These are phyloP conservation scores for Pseudomonodictys pantanalensis DNA, from an alignment of 495 filamentous ascomycete species.

Conservation along the genomic window DNA sequence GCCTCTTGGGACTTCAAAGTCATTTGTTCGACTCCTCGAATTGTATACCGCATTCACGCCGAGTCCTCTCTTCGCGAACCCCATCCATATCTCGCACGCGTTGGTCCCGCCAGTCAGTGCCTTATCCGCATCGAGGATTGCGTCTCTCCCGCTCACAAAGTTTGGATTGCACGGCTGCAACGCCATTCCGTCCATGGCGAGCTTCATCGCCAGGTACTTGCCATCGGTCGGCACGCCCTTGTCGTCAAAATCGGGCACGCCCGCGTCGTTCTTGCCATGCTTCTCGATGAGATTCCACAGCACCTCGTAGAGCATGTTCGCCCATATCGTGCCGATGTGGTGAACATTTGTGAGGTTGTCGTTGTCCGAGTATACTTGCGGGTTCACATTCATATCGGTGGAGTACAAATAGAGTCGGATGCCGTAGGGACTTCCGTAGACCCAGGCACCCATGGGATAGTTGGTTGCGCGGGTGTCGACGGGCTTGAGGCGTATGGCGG, in stretches of 20 bases:
- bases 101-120: constrained; percentile 52
- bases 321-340: constrained; percentile 52
- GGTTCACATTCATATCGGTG: constrained; percentile 47
- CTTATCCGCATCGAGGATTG: constrained; percentile 53
- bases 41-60: constrained; percentile 39
- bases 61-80: constrained; percentile 53
- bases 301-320: constrained; percentile 53
- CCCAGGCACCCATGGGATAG: constrained; percentile 50
- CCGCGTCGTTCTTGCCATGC: constrained; percentile 47
- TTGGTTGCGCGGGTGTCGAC: constrained; percentile 47
- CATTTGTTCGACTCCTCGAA: constrained; percentile 31
- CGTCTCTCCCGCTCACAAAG: constrained; percentile 51
- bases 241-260: constrained; percentile 45
- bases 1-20: constrained; percentile 26
- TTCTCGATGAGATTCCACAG: constrained; percentile 55
- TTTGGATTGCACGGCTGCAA: constrained; percentile 55
- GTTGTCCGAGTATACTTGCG: constrained; percentile 46
- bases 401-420: constrained; percentile 54
- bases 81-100: constrained; percentile 52
- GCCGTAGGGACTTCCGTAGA: constrained; percentile 41
- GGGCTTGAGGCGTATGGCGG: constrained; percentile 50
- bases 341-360: constrained; percentile 45
- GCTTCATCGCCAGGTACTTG: constrained; percentile 51
- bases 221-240: constrained; percentile 51
- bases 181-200: constrained; percentile 53